A percentile compares a stretch with the other conserved stretches of the same genome.
phyloP scores from a whole-genome alignment of 345 rosid genomes.

The Lepidium africanum region DNA sequence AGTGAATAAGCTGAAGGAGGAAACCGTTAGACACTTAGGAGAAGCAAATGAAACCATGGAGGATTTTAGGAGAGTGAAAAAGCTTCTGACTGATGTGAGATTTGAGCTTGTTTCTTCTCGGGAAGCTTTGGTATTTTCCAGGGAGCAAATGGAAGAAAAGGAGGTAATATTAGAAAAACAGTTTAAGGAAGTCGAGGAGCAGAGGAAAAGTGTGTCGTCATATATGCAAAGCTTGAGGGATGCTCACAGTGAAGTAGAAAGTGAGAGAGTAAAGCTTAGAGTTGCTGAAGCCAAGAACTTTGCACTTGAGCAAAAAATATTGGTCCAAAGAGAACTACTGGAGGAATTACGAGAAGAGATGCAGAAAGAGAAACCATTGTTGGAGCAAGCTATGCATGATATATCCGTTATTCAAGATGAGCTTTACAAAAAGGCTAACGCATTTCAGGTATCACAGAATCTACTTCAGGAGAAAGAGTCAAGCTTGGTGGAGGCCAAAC shows the following conservation, averaged over 20 bases:
- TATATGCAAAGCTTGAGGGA: slow-evolving; percentile 61
- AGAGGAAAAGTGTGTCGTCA: slow-evolving; percentile 42
- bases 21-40: slow-evolving; percentile 33
- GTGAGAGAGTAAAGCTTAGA: slow-evolving; percentile 59
- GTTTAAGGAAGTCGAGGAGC: slow-evolving; percentile 56
- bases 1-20: slow-evolving; percentile 43
- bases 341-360: slow-evolving; percentile 48
- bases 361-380: slow-evolving; percentile 43
- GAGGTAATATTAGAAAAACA: slow-evolving; percentile 43
- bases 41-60: slow-evolving; percentile 50
- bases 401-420: slow-evolving; percentile 39
- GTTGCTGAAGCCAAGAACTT: slow-evolving; percentile 57
- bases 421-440: slow-evolving; percentile 42
- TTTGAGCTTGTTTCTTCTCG: slow-evolving; percentile 64
- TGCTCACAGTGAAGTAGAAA: slow-evolving; percentile 64
- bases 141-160: slow-evolving; percentile 56
- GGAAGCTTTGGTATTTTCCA: slow-evolving; percentile 56
- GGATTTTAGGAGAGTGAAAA: slow-evolving; percentile 59
- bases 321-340: slow-evolving; percentile 39
- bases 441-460: slow-evolving; percentile 44
- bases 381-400: slow-evolving; percentile 51
- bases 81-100: slow-evolving; percentile 63
- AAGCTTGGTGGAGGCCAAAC: slow-evolving; percentile 70
- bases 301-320: slow-evolving; percentile 53
- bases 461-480: slow-evolving; percentile 57